Conservation (phyloP, 306 rosid species). For the Inga leiocalycina region DNA sequence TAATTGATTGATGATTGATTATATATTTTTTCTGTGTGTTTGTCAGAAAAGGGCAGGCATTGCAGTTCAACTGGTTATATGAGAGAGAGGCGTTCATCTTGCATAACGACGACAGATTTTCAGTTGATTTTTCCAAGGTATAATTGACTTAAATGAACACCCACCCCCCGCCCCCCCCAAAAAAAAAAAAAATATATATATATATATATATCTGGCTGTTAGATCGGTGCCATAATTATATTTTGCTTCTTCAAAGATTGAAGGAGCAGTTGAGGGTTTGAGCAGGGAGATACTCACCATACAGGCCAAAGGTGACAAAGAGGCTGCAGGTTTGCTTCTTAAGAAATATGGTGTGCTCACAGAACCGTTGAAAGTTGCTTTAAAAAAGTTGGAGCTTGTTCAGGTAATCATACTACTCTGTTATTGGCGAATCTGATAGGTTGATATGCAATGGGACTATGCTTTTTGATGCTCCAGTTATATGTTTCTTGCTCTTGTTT, state of each 20-base stretch:
- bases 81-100: slow-evolving; percentile 80
- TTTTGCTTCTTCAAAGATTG: slow-evolving; percentile 52
- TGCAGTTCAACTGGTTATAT: slow-evolving; percentile 93
- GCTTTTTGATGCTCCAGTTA: slow-evolving; percentile 9
- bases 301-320: slow-evolving; percentile 93
- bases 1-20: no score
- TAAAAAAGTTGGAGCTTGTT: slow-evolving; percentile 69
- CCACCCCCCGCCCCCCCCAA: slow-evolving; percentile 20
- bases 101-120: slow-evolving; percentile 60
- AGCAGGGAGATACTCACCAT: slow-evolving; percentile 88
- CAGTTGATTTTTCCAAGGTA: slow-evolving; percentile 89
- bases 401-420: slow-evolving; percentile 56
- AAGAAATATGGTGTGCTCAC: slow-evolving; percentile 60
- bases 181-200: no score
- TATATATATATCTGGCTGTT: not conserved
- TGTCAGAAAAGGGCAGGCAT: slow-evolving; percentile 90
- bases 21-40: not conserved
- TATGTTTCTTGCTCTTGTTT: not conserved
- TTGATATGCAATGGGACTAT: slow-evolving; percentile 7
- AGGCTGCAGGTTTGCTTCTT: slow-evolving; percentile 76
- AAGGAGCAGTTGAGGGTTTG: slow-evolving; percentile 80
- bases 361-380: slow-evolving; percentile 62
- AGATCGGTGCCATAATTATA: slow-evolving; percentile 22
- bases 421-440: slow-evolving; percentile 8
- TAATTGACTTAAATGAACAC: slow-evolving; percentile 16